These are phyloP conservation scores for Lodderomyces pseudojiufengensis DNA, from an alignment of 1,139 yeast species.

Conservation along the genomic window DNA sequence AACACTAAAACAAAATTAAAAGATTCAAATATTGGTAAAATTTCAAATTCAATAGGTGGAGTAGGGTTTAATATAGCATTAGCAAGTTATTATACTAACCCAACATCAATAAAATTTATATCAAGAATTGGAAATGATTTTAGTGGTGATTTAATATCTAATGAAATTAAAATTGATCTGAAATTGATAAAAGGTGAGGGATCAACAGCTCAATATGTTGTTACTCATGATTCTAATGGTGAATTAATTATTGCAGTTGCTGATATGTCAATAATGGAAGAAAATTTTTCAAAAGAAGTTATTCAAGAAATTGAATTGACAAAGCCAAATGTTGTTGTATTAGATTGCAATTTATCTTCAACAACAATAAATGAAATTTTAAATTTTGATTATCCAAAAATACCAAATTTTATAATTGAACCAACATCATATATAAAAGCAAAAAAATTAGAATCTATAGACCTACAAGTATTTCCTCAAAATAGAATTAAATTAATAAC, in stretches of 20 bases:
- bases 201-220: conserved; percentile 67
- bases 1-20: conserved; percentile 27
- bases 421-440: conserved; percentile 76
- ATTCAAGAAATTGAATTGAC: conserved; percentile 25
- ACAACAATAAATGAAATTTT: conserved; percentile 27
- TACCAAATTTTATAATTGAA: conserved; percentile 45
- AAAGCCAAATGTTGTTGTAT: conserved; percentile 45
- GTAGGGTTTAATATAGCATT: conserved; percentile 76
- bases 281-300: conserved; percentile 39
- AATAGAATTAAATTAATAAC: conserved; percentile 46
- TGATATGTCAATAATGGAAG: conserved; percentile 71
- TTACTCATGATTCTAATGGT: conserved; percentile 62
- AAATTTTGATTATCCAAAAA: conserved; percentile 4
- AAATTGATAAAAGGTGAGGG: conserved; percentile 33
- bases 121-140: conserved; percentile 60
- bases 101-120: conserved; percentile 37
- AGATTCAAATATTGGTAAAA: conserved; percentile 74
- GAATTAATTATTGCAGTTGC: conserved; percentile 74
- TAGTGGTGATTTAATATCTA: conserved; percentile 43
- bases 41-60: conserved; percentile 66
- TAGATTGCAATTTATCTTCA: conserved; percentile 67
- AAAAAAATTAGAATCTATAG: conserved; percentile 26
- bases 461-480: conserved; percentile 29
- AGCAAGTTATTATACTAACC: conserved; percentile 38
- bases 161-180: conserved; percentile 19